Evolutionary conservation across 2,329 filamentous ascomycete genomes (phyloP), one percentile per base, ranked within the genome.

Genomic region (Fusarium musae): DNA sequence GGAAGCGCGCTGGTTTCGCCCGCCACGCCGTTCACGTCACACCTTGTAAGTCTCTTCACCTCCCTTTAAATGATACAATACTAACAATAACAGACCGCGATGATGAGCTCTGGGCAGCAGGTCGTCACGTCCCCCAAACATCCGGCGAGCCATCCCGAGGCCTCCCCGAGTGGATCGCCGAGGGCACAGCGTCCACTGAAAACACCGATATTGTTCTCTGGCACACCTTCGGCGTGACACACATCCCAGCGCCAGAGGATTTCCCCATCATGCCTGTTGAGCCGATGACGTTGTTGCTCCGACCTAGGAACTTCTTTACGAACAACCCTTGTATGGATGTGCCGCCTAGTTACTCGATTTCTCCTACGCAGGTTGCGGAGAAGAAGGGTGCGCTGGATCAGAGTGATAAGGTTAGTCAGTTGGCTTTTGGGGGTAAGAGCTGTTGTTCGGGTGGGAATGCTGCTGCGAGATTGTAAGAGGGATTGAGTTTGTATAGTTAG

Each of bases 151-250:
- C 93, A 0, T 93, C 92, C 0, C 83, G 84, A 46, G 94, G 94
- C 37, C 84, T 97, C 5, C 92, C 93, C 1, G 87, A 91, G 74
- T 96, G 93, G 94, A 92, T 96, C 75, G 90, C 90, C 30, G 89
- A 94, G 69, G 91, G 93, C 17, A 84, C 84, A 50, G 90, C 88
- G 64, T 88, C 85, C 32, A 91, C 97, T 74, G 93, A 93, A 62
- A 93, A 97, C 85, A 93, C 91, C 2, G 93, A 98, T 80, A 84
- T 97, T 36, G 95, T 98, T 3, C 88, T 97, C 21, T 98, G 95
- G 95, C 95, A 97, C 83, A 97, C 94, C 0, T 98, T 97, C 78
- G 95, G 95, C 40, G 87, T 97, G 40, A 96, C 93, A 2, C 95
- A 97, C 80, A 96, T 97, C 85, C 95, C 95, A 0, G 86, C 93